These are phyloP conservation scores for Bretschneidera sinensis DNA, from an alignment of 345 rosid species.

Conservation along the genomic window DNA sequence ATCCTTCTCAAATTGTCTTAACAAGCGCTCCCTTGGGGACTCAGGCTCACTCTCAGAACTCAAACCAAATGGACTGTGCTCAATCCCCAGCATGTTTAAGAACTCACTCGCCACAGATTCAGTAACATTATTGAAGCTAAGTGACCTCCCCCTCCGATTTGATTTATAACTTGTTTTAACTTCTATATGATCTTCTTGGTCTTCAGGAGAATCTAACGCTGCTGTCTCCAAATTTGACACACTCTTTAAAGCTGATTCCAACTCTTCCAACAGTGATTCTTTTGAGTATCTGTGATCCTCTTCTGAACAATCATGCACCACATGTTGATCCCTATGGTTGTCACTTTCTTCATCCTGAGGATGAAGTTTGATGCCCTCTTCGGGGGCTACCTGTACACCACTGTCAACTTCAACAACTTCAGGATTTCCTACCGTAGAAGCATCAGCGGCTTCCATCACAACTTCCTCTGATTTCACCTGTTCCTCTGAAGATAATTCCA, in stretches of 20 bases:
- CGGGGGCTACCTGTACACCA: constrained; percentile 19
- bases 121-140: constrained; percentile 47
- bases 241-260: constrained; percentile 63
- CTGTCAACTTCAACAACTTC: constrained; percentile 28
- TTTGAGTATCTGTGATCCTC: constrained; percentile 42
- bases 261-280: constrained; percentile 66
- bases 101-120: constrained; percentile 77
- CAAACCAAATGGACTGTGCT: constrained; percentile 62
- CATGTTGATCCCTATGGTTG: constrained; percentile 21
- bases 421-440: constrained; percentile 24
- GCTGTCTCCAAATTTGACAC: constrained; percentile 57
- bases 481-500: constrained; percentile 32
- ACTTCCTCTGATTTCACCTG: constrained; percentile 24
- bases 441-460: constrained; percentile 15
- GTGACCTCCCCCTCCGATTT: constrained; percentile 33
- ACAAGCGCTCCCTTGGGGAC: constrained; percentile 85
- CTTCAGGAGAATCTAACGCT: constrained; percentile 50
- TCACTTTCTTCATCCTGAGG: constrained; percentile 19
- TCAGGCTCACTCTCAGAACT: constrained; percentile 85
- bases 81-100: constrained; percentile 76
- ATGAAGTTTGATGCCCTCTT: constrained; percentile 33
- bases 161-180: constrained; percentile 24
- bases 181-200: constrained; percentile 32
- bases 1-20: constrained; percentile 88
- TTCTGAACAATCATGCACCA: constrained; percentile 22